These are phyloP conservation scores for Malus hybrid DNA, from an alignment of 331 rosid species.

Conservation along the genomic window DNA sequence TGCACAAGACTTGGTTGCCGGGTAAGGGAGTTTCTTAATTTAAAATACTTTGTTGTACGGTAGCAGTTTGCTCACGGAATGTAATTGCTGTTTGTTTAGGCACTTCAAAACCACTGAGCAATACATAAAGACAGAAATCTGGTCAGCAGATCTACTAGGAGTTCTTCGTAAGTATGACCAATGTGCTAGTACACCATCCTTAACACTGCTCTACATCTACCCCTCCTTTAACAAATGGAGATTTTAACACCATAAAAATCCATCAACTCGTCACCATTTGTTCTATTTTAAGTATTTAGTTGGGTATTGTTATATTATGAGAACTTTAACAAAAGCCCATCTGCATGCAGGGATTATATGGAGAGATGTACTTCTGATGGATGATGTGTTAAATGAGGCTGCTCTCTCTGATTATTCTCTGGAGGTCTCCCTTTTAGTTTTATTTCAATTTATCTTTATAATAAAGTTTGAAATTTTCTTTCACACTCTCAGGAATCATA, in stretches of 20 bases:
- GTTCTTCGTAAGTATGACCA: constrained; percentile 57
- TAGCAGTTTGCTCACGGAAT: neutral
- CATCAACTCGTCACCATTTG: neutral
- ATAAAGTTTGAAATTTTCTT: neutral
- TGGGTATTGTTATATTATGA: neutral
- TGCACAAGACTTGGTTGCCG: constrained; percentile 55
- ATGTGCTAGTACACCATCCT: constrained; percentile 2
- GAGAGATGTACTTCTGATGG: constrained; percentile 65
- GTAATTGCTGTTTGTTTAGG: constrained; percentile 29
- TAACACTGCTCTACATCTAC: neutral
- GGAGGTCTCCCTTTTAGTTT: constrained; percentile 38
- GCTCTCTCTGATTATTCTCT: constrained; percentile 50
- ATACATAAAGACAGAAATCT: constrained; percentile 47
- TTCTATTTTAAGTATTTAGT: neutral
- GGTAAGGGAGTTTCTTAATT: constrained; percentile 34
- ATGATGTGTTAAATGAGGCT: constrained; percentile 65
- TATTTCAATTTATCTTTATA: neutral
- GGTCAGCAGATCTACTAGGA: constrained; percentile 41
- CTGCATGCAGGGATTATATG: constrained; percentile 51
- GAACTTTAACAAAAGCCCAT: constrained; percentile 8
- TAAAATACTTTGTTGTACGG: neutral
- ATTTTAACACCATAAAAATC: neutral
- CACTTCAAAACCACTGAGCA: constrained; percentile 51
- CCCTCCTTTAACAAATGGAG: neutral
- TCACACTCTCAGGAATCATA: neutral